Evolutionary conservation across 495 filamentous ascomycete species (phyloP).

Genomic region (Tuber magnatum): DNA sequence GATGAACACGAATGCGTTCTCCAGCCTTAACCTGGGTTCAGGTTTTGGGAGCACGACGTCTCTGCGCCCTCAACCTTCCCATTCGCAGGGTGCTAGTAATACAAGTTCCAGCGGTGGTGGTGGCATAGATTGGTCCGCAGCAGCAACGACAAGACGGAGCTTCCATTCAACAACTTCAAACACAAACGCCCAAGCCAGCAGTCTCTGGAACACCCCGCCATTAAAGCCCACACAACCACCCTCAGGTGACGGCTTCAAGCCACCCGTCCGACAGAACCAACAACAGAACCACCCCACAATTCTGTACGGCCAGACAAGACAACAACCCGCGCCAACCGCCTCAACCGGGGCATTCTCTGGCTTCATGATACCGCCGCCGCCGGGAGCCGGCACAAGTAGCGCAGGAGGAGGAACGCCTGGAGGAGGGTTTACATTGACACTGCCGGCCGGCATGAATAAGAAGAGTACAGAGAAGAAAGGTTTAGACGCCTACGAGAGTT

Average conservation of each 20-base stretch:
- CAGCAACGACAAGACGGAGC: constrained; percentile 8
- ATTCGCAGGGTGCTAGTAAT: background rate
- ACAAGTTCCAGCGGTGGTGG: background rate
- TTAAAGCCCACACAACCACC: background rate
- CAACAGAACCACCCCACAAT: constrained; percentile 22
- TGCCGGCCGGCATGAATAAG: constrained; percentile 15
- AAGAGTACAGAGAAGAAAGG: constrained; percentile 51
- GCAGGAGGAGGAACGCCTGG: constrained; percentile 12
- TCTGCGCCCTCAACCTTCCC: constrained; percentile 10
- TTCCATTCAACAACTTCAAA: constrained; percentile 4
- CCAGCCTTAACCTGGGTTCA: constrained; percentile 13
- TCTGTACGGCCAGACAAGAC: constrained; percentile 26
- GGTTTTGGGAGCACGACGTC: constrained; percentile 30
- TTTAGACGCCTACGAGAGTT: constrained; percentile 73
- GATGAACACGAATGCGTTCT: constrained; percentile 12
- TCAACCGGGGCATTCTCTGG: constrained; percentile 18
- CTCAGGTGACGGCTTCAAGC: background rate
- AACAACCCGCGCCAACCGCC: constrained; percentile 13
- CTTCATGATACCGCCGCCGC: constrained; percentile 34
- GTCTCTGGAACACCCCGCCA: background rate
- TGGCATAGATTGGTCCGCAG: constrained; percentile 29
- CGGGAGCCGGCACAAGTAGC: constrained; percentile 16
- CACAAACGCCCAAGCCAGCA: constrained; percentile 12
- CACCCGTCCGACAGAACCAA: background rate
- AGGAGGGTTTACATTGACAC: constrained; percentile 6